These are phyloP conservation scores for Cupressus sempervirens DNA, from an alignment of 75 land plant species.

Conservation along the genomic window DNA sequence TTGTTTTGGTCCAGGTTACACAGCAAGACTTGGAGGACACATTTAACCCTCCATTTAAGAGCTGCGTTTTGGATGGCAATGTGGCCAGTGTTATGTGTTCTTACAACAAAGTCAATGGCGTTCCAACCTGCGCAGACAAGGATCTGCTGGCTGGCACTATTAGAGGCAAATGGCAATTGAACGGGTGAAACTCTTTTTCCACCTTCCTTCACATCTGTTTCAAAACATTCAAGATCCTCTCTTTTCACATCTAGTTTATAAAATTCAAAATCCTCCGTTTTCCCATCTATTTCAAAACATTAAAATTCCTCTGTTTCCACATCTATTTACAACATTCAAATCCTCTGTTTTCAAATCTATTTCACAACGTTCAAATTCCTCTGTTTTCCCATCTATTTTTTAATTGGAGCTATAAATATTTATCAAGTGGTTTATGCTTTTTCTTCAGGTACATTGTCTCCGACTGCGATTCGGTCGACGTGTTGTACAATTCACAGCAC, in stretches of 20 bases:
- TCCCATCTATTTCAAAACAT: too few species aligned
- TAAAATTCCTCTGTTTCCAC: neutral
- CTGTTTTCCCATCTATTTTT: neutral
- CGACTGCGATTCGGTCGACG: conserved; percentile 93
- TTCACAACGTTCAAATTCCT: neutral
- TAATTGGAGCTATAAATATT: too few species aligned
- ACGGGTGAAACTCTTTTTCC: conserved; percentile 47
- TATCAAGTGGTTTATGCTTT: neutral
- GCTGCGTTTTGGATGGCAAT: conserved; percentile 48
- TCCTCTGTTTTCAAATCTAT: too few species aligned
- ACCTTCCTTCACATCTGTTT: too few species aligned
- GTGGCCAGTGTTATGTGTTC: conserved; percentile 98
- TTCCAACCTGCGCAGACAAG: conserved; percentile 88
- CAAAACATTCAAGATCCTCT: too few species aligned
- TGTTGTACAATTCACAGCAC: conserved; percentile 55
- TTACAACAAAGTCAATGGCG: conserved; percentile 90
- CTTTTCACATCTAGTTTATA: too few species aligned
- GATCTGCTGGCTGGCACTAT: conserved; percentile 56
- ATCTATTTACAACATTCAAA: neutral
- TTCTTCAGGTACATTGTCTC: conserved; percentile 77
- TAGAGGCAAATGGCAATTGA: conserved; percentile 64
- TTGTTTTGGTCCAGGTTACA: conserved; percentile 55
- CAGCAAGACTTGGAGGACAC: conserved; percentile 91
- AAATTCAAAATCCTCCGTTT: too few species aligned
- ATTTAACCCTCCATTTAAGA: conserved; percentile 18